These are phyloP conservation scores for Alloteropsis semialata DNA, from an alignment of 176 grass and related monocot genomes.

Conservation along the genomic window DNA sequence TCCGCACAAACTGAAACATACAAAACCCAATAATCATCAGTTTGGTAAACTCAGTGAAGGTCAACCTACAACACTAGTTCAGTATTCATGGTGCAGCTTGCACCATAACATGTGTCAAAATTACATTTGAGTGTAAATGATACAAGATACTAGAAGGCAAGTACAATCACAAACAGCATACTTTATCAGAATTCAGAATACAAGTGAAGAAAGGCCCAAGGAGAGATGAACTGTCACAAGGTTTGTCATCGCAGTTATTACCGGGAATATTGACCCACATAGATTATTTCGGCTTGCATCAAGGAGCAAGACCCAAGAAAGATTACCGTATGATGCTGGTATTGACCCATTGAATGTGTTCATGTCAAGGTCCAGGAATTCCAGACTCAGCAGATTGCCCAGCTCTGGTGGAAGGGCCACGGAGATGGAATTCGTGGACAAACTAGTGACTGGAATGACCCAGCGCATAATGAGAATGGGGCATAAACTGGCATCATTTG, in stretches of 20 bases:
- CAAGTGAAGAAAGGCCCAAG: not conserved
- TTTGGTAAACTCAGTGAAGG: not conserved
- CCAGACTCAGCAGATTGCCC: conserved; percentile 56
- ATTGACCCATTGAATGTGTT: not conserved
- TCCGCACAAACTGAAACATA: conserved; percentile 40
- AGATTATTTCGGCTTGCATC: not conserved
- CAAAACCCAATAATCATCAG: not conserved
- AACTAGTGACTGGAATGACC: not conserved
- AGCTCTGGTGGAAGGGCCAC: conserved; percentile 54
- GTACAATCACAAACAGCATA: not conserved
- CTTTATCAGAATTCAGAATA: not conserved
- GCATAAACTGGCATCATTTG: conserved; percentile 41
- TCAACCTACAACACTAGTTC: not conserved
- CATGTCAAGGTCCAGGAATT: conserved; percentile 53
- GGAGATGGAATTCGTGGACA: conserved; percentile 19
- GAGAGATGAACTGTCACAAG: not conserved
- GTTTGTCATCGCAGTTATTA: not conserved
- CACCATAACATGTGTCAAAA: not conserved
- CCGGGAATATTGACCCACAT: no score
- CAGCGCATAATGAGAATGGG: conserved; percentile 30
- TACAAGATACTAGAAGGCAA: not conserved
- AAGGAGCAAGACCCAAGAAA: not conserved
- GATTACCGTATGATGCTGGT: no score
- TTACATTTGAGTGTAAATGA: not conserved
- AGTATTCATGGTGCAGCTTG: not conserved